These are phyloP conservation scores for Fagopyrum esculentum DNA, from an alignment of 148 eudicot genomes.

Conservation along the genomic window DNA sequence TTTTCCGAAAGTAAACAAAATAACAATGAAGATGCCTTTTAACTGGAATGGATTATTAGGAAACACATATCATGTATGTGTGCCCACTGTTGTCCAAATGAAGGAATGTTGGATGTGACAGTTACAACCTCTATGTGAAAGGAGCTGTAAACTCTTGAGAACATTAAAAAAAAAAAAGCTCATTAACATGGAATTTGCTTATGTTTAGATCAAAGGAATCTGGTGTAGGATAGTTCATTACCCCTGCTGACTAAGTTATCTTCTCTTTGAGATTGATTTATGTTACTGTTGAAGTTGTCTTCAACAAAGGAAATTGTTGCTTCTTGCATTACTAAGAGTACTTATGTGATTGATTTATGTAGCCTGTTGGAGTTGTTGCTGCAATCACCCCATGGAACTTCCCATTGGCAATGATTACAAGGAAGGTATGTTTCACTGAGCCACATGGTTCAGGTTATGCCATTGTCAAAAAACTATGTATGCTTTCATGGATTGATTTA, in stretches of 20 bases:
- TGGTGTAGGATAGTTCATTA: background rate
- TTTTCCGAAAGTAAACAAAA: background rate
- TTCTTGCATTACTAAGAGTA: background rate
- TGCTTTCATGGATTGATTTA: background rate
- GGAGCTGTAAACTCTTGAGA: background rate
- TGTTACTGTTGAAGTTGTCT: slow-evolving; percentile 89
- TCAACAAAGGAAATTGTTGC: too few species aligned
- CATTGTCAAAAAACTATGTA: background rate
- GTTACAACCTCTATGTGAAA: background rate
- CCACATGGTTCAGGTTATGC: slow-evolving; percentile 8
- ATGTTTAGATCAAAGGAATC: background rate
- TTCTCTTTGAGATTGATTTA: slow-evolving; percentile 4
- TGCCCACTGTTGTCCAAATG: background rate
- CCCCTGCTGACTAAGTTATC: background rate
- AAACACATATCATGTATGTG: background rate
- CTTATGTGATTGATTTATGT: slow-evolving; percentile 22
- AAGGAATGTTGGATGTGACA: background rate
- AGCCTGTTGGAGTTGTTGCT: slow-evolving; percentile 97
- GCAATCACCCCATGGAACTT: slow-evolving; percentile 97
- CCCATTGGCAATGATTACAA: slow-evolving; percentile 92
- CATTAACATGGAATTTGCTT: background rate
- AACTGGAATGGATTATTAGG: background rate
- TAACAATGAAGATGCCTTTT: background rate
- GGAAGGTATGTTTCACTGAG: slow-evolving; percentile 49
- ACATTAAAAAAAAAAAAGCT: background rate